Conservation (phyloP, 192 early-diverging fungal genomes). For the Coemansia asiatica region DNA sequence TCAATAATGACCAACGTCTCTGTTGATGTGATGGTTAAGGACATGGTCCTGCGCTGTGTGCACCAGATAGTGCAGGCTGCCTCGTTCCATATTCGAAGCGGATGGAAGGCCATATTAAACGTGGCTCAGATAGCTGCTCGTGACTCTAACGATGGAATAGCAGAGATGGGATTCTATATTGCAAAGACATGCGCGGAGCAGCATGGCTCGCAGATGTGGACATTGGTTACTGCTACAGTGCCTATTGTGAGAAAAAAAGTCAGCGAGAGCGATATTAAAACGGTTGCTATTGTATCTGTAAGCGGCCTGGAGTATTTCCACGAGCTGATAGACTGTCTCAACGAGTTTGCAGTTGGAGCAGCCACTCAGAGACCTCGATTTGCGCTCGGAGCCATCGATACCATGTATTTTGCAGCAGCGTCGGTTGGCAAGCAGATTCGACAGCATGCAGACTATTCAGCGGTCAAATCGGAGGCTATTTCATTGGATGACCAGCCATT, state of each 20-base stretch:
- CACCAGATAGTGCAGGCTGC: conserved; percentile 73
- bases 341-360: conserved; percentile 37
- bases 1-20: conserved; percentile 8
- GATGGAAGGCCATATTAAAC: conserved; percentile 72
- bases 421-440: conserved; percentile 34
- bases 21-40: conserved; percentile 58
- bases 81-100: conserved; percentile 75
- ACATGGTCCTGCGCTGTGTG: conserved; percentile 79
- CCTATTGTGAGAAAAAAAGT: no score
- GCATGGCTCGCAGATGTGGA: conserved; percentile 44
- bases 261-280: not conserved
- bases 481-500: conserved; percentile 60
- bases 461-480: conserved; percentile 4
- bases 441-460: conserved; percentile 12
- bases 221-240: conserved; percentile 10
- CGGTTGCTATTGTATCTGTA: conserved; percentile 25
- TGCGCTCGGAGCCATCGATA: conserved; percentile 48
- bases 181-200: conserved; percentile 42
- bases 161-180: conserved; percentile 71
- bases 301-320: conserved; percentile 50
- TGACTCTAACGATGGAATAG: conserved; percentile 66
- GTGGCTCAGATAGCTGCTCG: conserved; percentile 67
- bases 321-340: conserved; percentile 49
- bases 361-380: conserved; percentile 31
- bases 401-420: conserved; percentile 25